Evolutionary conservation across 2,329 filamentous ascomycete species (phyloP).

Genomic region (Teratosphaeria nubilosa): DNA sequence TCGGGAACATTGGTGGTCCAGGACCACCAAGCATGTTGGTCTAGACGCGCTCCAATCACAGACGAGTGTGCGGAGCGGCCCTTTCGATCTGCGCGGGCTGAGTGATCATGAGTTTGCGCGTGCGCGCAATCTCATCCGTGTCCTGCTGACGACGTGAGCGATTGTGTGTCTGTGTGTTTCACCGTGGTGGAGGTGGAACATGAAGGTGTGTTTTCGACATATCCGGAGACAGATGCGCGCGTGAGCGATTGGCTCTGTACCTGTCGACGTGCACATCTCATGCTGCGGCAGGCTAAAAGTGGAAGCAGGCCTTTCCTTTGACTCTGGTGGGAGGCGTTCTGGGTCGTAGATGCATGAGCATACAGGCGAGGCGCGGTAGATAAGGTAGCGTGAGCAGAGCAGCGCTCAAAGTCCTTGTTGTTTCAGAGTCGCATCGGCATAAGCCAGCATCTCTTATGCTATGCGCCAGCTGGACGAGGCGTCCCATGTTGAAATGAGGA

Average conservation of each 20-base stretch:
- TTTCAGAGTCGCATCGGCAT: neutral
- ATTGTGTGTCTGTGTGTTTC: neutral
- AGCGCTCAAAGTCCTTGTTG: neutral
- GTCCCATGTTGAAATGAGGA: neutral
- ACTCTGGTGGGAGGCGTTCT: neutral
- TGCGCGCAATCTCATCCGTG: neutral
- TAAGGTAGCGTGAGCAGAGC: neutral
- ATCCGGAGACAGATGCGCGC: neutral
- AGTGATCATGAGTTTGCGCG: neutral
- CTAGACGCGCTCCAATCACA: neutral
- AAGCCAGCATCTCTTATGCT: neutral
- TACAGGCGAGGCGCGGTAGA: neutral
- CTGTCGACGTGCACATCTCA: neutral
- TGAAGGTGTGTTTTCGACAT: neutral
- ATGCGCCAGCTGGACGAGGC: neutral
- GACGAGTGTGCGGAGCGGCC: neutral
- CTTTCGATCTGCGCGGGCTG: neutral
- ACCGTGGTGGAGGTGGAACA: neutral
- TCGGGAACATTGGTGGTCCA: neutral
- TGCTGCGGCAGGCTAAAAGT: neutral
- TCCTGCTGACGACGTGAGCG: neutral
- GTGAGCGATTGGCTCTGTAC: neutral
- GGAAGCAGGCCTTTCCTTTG: neutral
- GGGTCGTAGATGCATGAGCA: neutral
- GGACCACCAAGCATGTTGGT: neutral